Evolutionary conservation across 2,329 filamentous ascomycete genomes (phyloP), one percentile per base, ranked within the genome.

Genomic region (Sporothrix pseudoabietina): DNA sequence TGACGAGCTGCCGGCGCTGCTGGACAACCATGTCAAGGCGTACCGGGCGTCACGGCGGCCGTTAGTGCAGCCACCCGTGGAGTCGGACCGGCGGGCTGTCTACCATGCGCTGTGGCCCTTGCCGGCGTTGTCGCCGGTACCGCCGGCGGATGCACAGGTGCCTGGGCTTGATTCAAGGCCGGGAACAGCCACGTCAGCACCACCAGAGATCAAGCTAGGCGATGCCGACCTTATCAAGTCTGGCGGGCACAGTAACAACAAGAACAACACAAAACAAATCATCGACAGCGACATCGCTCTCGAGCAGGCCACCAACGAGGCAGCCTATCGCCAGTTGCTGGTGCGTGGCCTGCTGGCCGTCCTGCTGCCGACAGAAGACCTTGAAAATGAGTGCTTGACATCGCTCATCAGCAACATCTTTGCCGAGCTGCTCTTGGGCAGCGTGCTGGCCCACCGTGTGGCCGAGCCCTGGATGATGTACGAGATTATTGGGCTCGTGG

Each of bases 401-500:
- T 88, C 93, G 49, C 85, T 99, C 75, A 91, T 98, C 75, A 90
- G 90, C 72, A 94, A 98, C 82, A 92, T 98, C 76, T 86, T 98
- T 75, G 93, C 94, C 7, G 94, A 98, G 82, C 90, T 97, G 80
- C 93, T 98, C 75, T 86, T 99, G 76, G 93, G 93, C 75, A 94
- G 93, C 77, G 87, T 92, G 73, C 86, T 98, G 78, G 90, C 90
- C 78, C 92, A 91, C 78, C 97, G 92, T 80, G 87, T 92, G 55
- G 94, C 92, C 77, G 91, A 98, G 82, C 92, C 93, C 32, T 97
- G 93, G 93, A 87, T 98, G 78, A 82, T 98, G 77, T 97, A 92
- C 89, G 94, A 97, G 80, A 87, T 89, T 73, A 87, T 97, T 75
- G 91, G 90, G 77, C 97, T 95, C 79, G 82, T 91, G 75, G 87